Conservation (phyloP, 2,329 filamentous ascomycete genomes). For the Alternaria triticimaculans region DNA sequence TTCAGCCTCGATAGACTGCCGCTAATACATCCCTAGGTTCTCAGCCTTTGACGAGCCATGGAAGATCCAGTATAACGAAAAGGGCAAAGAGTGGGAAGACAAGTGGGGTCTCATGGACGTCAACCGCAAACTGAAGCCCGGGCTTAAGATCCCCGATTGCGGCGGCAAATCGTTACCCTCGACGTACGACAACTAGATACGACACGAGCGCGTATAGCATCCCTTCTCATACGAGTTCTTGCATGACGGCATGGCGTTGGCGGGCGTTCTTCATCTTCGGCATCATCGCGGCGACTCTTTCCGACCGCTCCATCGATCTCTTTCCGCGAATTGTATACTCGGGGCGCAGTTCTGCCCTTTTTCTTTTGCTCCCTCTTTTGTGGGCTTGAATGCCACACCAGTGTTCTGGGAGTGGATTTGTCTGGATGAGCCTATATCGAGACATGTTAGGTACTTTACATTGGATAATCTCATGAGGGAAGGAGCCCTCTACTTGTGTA, state of each 20-base stretch:
- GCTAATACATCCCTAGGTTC: constrained; percentile 62
- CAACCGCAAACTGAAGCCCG: constrained; percentile 80
- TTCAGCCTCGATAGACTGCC: neutral
- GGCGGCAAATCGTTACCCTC: constrained; percentile 65
- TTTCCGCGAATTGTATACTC: constrained; percentile 15
- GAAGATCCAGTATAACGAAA: constrained; percentile 78
- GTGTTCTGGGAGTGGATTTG: neutral
- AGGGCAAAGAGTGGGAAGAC: constrained; percentile 81
- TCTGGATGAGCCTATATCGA: neutral
- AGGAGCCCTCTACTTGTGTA: neutral
- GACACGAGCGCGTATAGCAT: constrained; percentile 6
- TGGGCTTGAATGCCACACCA: neutral
- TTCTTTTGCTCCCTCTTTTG: neutral
- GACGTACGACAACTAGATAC: constrained; percentile 4
- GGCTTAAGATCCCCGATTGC: constrained; percentile 87
- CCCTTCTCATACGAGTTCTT: constrained; percentile 17
- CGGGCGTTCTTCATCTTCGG: constrained; percentile 22
- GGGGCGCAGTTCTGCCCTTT: constrained; percentile 14
- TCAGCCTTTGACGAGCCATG: constrained; percentile 96
- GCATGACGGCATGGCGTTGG: constrained; percentile 36
- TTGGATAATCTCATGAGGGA: constrained; percentile 7
- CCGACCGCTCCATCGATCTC: constrained; percentile 11
- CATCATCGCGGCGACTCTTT: constrained; percentile 14
- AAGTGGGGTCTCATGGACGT: constrained; percentile 94
- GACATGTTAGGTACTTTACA: constrained; percentile 8